phyloP scores from a whole-genome alignment of 73 alveolate genomes.

The Breviolum minutum region DNA sequence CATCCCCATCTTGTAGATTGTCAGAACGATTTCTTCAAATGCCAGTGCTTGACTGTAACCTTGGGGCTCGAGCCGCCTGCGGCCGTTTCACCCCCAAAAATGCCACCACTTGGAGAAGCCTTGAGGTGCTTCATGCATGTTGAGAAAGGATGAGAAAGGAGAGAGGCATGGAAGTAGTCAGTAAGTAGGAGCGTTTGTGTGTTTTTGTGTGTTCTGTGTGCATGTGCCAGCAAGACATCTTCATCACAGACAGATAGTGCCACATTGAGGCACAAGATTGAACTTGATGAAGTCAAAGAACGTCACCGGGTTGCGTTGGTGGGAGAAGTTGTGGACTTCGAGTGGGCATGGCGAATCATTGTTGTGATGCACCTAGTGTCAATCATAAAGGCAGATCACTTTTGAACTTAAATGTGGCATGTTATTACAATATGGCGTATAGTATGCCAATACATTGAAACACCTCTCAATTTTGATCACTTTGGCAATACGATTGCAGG shows the following conservation, averaged over 20 bases:
- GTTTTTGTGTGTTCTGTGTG: too few relatives aligned
- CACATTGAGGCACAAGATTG: conserved; percentile 1
- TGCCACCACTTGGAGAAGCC: not conserved
- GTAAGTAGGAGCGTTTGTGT: too few relatives aligned
- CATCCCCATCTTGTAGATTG: too few relatives aligned
- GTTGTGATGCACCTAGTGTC: not conserved
- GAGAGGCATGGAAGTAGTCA: too few relatives aligned
- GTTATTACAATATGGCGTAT: not conserved
- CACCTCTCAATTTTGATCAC: not conserved
- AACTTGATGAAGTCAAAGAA: conserved; percentile 12
- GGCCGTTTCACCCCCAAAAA: conserved; percentile 39
- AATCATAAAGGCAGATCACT: too few relatives aligned
- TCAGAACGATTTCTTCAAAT: not conserved
- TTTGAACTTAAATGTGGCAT: too few relatives aligned
- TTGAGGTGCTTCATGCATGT: not conserved
- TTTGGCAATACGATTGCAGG: too few relatives aligned
- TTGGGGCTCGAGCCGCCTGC: too few relatives aligned
- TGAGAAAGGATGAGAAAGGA: too few relatives aligned
- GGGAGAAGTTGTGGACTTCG: not conserved
- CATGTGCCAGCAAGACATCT: too few relatives aligned
- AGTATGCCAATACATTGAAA: not conserved
- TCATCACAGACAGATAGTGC: not conserved
- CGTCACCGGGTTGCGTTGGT: not conserved
- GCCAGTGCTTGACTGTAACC: not conserved
- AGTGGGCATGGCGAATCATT: not conserved